These are phyloP conservation scores for Paecilomyces dactylethromorphus DNA, from an alignment of 2,329 filamentous ascomycete genomes.

Conservation along the genomic window DNA sequence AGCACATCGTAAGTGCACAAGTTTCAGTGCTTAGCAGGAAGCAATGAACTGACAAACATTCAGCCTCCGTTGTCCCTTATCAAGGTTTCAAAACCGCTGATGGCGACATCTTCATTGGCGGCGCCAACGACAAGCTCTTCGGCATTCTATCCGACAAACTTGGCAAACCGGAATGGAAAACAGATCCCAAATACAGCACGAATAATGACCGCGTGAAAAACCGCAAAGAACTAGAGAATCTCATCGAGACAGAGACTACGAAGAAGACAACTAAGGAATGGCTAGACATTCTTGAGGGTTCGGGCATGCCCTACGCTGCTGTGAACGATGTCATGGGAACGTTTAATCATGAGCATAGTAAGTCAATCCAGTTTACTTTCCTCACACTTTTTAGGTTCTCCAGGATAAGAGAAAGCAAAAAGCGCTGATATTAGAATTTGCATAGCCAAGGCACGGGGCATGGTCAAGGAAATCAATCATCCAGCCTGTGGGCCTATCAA, in stretches of 20 bases:
- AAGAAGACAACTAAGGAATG: slow-evolving; percentile 35
- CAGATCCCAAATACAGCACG: slow-evolving; percentile 52
- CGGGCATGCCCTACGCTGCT: slow-evolving; percentile 38
- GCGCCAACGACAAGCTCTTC: slow-evolving; percentile 66
- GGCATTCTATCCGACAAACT: slow-evolving; percentile 57
- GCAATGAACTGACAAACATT: background rate
- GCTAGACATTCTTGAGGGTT: slow-evolving; percentile 34
- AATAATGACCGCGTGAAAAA: slow-evolving; percentile 58
- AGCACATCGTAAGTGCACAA: slow-evolving; percentile 32
- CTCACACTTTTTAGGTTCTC: too few relatives aligned
- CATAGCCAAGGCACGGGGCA: slow-evolving; percentile 59
- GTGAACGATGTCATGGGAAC: slow-evolving; percentile 1
- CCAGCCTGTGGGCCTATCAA: slow-evolving; percentile 70
- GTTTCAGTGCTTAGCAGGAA: background rate
- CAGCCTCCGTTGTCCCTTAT: slow-evolving; percentile 37
- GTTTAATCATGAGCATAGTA: background rate
- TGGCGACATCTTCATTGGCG: slow-evolving; percentile 63
- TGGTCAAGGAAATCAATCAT: slow-evolving; percentile 80
- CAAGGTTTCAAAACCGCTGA: slow-evolving; percentile 59
- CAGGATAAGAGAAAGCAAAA: too few relatives aligned
- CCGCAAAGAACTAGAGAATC: slow-evolving; percentile 27
- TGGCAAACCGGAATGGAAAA: slow-evolving; percentile 53
- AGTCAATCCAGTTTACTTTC: background rate
- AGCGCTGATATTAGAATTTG: background rate
- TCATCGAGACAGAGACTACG: slow-evolving; percentile 28